Percentiles rank a stretch among this genome's conserved stretches.
Evolutionary conservation across 2,329 filamentous ascomycete genomes (phyloP).

Genomic region (Xylaria sp.): DNA sequence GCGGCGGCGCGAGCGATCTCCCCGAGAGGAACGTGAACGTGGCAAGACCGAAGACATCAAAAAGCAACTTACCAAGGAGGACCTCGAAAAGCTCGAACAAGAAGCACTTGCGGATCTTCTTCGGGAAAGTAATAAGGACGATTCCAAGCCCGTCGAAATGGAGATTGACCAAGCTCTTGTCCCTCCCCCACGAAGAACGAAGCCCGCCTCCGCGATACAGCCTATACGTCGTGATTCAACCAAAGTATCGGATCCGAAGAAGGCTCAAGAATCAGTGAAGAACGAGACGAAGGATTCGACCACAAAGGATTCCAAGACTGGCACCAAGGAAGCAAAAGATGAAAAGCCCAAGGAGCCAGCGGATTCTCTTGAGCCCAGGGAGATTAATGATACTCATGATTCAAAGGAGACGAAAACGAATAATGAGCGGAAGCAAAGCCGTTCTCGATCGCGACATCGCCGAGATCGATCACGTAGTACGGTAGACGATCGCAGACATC

Average conservation of each 20-base stretch:
- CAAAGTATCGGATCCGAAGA: constrained; percentile 40
- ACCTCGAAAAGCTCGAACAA: constrained; percentile 52
- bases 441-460: constrained; percentile 25
- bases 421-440: constrained; percentile 27
- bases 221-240: constrained; percentile 47
- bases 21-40: constrained; percentile 35
- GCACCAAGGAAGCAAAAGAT: constrained; percentile 17
- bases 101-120: constrained; percentile 54
- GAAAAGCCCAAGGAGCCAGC: constrained; percentile 21
- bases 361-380: constrained; percentile 23
- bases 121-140: constrained; percentile 51
- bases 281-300: constrained; percentile 31
- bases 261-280: constrained; percentile 31
- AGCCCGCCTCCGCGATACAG: constrained; percentile 54
- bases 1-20: constrained; percentile 31
- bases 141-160: constrained; percentile 47
- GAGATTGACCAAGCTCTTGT: constrained; percentile 53
- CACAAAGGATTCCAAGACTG: constrained; percentile 21
- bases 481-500: constrained; percentile 29
- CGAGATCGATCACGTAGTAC: constrained; percentile 25
- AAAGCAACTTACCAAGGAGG: constrained; percentile 53
- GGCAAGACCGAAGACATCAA: constrained; percentile 42
- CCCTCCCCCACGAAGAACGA: constrained; percentile 48
- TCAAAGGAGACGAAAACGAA: constrained; percentile 21
- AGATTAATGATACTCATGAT: constrained; percentile 16